These are phyloP conservation scores for Lipomyces yamanashiensis DNA, from an alignment of 805 yeast genomes.

Conservation along the genomic window DNA sequence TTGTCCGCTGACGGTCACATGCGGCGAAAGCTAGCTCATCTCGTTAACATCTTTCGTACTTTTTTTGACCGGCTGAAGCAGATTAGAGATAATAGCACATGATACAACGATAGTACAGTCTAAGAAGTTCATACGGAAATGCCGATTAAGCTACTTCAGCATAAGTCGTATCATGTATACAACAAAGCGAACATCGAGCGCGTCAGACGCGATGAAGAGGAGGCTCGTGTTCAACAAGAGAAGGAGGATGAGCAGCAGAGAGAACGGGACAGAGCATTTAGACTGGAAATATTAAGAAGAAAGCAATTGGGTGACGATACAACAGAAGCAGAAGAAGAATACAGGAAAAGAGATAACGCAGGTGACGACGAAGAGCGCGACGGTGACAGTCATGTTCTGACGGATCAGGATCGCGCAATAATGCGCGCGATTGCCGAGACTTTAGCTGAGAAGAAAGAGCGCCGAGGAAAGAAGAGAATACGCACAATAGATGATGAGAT, in stretches of 20 bases:
- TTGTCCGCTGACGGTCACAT: background rate
- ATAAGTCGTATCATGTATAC: constrained; percentile 43
- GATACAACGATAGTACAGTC: background rate
- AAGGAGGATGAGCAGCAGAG: constrained; percentile 21
- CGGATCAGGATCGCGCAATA: constrained; percentile 4
- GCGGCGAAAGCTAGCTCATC: background rate
- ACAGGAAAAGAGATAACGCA: background rate
- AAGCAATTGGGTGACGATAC: constrained; percentile 20
- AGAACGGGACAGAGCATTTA: constrained; percentile 30
- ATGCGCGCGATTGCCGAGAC: constrained; percentile 4
- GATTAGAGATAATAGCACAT: background rate
- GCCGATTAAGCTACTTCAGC: constrained; percentile 42
- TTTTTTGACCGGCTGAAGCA: background rate
- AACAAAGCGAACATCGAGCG: constrained; percentile 40
- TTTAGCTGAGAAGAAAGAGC: background rate
- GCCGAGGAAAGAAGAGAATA: background rate
- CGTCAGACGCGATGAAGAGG: constrained; percentile 40
- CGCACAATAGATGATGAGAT: constrained; percentile 19
- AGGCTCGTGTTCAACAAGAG: constrained; percentile 38
- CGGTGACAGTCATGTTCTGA: constrained; percentile 5
- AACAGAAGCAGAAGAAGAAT: background rate
- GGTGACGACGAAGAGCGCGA: background rate
- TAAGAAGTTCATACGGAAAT: constrained; percentile 12
- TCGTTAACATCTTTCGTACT: background rate
- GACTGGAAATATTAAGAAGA: constrained; percentile 29